Evolutionary conservation across 495 filamentous ascomycete species (phyloP), one percentile per base, ranked within the genome.

Genomic region (Aspergillus indologenus): DNA sequence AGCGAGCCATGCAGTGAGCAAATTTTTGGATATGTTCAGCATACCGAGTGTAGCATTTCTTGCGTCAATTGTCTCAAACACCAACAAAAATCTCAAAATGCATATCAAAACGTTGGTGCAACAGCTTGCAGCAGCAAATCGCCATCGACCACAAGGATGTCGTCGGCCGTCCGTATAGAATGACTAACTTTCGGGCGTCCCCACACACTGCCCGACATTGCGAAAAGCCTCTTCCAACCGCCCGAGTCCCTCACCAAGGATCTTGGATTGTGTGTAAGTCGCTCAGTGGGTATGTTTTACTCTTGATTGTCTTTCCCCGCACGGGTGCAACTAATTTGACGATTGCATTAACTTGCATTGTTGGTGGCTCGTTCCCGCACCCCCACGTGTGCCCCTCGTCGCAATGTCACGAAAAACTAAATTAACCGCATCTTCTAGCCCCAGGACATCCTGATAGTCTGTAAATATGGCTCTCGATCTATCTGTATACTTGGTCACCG

Each of bases 401-500:
- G 34, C 45, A 48, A 23, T 19, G 45, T 12, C 26, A n/a, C 23
- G 47, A 29, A 22, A 23, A 24, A 24, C 18, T 29, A 51, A 31
- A 29, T 29, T 18, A 31, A 51, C 24, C 17, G 18, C 3, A 50
- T 19, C 2, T 6, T 18, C 12, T 50, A 50, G 23, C 23, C n/a
- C 23, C 24, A 48, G 18, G 5, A 48, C 5, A 48, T 7, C 34
- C 34, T 7, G 12, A 48, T 48, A 48, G 18, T 23, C 45, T 48
- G 19, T 29, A 70, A 47, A 56, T n/a, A 77, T 77, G 73, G 58
- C 69, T 20, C 52, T 81, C 22, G 76, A 88, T 63, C 81, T 87
- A 59, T 84, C 87, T 9, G 73, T 96, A 5, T 98, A 98, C 69
- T 79, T 98, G 47, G 93, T 97, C 58, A 98, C 93, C 1, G 92